Evolutionary conservation across 345 rosid species (phyloP), one percentile per base, ranked within the genome.

Genomic region (Lumnitzera racemosa): DNA sequence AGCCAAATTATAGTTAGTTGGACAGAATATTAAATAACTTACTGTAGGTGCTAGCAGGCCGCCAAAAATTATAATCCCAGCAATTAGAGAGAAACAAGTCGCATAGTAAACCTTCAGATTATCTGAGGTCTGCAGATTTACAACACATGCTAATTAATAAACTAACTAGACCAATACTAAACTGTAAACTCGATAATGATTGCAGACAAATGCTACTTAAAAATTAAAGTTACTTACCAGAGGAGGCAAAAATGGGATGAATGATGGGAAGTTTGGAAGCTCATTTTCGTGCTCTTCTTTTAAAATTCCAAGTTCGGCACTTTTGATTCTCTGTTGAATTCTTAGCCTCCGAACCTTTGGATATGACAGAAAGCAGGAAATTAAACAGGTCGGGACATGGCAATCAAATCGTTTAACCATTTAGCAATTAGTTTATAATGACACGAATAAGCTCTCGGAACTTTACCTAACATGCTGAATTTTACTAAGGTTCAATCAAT

Each of bases 181-280:
- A 23, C 14, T 24, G 17, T 15, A 0, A 24, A 24, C 31, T 15
- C 16, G 51, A 43, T 29, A 1, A 20, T 20, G 20, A 20, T 20
- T 20, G 20, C 20, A 20, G 20, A 27, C 31, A 27, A 27, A 5
- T 27, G 31, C 31, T 27, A 27, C 31, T 17, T 47, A 31, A 52
- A 24, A 46, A 46, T 12, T 52, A 58, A 52, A 49, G 59, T 51
- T 51, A 54, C 85, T 77, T 41, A 88, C 98, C 83, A 92, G 65
- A 46, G 98, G 96, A 69, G 98, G 98, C 74, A 92, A 79, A 77
- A 92, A 92, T 3, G 98, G 98, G 50, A 92, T 92, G 74, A 92
- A 92, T 2, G 98, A 92, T 27, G 98, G 96, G 74, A 92, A 92
- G 70, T 82, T 76, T 53, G 98, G 96, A 63, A 92, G 80, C 17